Conservation (phyloP, 2,329 filamentous ascomycete species). For the Rhexocercosporidium sp. region DNA sequence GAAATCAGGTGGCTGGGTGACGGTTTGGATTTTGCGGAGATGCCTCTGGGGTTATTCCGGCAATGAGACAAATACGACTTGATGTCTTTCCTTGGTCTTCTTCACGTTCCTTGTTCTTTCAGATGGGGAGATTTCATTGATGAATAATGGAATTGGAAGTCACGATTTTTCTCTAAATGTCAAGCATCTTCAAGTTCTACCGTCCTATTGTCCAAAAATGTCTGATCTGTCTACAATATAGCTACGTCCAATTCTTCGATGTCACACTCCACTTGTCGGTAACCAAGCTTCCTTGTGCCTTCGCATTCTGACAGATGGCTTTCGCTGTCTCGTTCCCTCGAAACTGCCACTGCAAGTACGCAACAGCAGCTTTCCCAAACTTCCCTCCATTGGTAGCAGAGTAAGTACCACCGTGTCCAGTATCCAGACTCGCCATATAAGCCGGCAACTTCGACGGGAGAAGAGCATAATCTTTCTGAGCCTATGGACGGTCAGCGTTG, state of each 20-base stretch:
- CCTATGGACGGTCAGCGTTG: conserved; percentile 5
- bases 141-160: background rate
- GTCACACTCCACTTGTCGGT: conserved; percentile 21
- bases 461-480: conserved; percentile 21
- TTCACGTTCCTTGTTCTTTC: background rate
- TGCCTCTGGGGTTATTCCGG: background rate
- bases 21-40: background rate
- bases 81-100: background rate
- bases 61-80: background rate
- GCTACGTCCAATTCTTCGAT: conserved; percentile 21
- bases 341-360: conserved; percentile 21
- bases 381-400: conserved; percentile 20
- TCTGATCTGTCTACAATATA: too few species aligned
- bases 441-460: conserved; percentile 6
- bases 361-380: conserved; percentile 20
- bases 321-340: conserved; percentile 15
- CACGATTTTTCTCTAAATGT: too few species aligned
- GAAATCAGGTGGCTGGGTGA: background rate
- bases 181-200: background rate
- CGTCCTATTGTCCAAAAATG: background rate
- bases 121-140: background rate
- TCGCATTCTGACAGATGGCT: conserved; percentile 13
- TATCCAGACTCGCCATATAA: conserved; percentile 17
- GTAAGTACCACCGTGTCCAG: conserved; percentile 16
- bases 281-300: conserved; percentile 7